Conservation (phyloP, 2,329 filamentous ascomycete species). For the Xylaria sp. region DNA sequence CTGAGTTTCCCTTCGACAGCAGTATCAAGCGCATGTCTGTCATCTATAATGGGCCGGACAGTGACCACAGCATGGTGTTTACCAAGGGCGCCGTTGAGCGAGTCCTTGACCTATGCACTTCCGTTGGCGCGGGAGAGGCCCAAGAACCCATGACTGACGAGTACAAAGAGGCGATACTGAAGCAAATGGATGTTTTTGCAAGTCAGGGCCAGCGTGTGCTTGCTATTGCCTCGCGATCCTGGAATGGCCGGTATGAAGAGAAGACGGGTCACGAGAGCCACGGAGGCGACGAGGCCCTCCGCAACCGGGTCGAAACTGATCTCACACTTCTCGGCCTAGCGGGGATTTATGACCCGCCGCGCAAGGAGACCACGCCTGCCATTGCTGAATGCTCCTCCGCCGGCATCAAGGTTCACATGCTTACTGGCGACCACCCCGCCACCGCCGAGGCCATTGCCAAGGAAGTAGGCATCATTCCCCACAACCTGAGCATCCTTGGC, state of each 20-base stretch:
- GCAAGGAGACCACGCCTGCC: conserved; percentile 74
- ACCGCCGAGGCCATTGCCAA: conserved; percentile 78
- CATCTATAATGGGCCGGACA: conserved; percentile 59
- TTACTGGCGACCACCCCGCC: conserved; percentile 80
- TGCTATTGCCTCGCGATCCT: conserved; percentile 67
- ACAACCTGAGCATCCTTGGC: conserved; percentile 61
- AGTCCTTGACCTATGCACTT: conserved; percentile 58
- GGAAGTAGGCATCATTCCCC: conserved; percentile 76
- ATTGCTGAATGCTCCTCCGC: conserved; percentile 72
- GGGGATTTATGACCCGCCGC: conserved; percentile 85
- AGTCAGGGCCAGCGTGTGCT: conserved; percentile 73
- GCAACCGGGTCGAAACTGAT: conserved; percentile 65
- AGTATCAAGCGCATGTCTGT: conserved; percentile 81
- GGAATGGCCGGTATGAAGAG: conserved; percentile 51
- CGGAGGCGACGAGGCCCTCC: conserved; percentile 50
- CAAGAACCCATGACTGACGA: conserved; percentile 53
- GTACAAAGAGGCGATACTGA: conserved; percentile 52
- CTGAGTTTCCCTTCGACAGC: conserved; percentile 80
- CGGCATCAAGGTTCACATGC: conserved; percentile 80
- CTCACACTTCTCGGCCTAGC: conserved; percentile 80
- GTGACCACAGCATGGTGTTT: conserved; percentile 55
- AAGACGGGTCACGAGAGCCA: conserved; percentile 23
- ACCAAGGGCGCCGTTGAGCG: conserved; percentile 67
- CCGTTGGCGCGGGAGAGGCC: conserved; percentile 47
- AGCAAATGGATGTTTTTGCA: conserved; percentile 62